These are phyloP conservation scores for Trichosporon ovoides DNA, from an alignment of 1,284 basidiomycete genomes.

Conservation along the genomic window DNA sequence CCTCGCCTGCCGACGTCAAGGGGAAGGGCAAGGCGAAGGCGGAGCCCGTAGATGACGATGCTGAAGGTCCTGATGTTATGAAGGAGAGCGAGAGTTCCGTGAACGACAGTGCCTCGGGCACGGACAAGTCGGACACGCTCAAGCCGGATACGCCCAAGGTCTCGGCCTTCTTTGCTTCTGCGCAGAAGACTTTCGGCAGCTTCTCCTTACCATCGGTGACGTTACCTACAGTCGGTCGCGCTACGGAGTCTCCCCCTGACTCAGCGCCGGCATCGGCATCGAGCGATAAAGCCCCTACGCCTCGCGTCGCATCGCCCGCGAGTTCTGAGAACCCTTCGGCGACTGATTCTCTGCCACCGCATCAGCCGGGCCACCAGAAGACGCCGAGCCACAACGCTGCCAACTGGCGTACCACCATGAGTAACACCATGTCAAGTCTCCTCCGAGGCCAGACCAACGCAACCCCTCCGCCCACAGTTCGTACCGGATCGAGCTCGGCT, in stretches of 20 bases:
- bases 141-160: background rate
- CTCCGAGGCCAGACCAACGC: slow-evolving; percentile 2
- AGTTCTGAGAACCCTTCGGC: background rate
- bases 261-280: background rate
- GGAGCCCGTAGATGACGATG: background rate
- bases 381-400: slow-evolving; percentile 2
- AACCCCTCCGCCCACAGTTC: slow-evolving; percentile 12
- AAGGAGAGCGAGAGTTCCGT: background rate
- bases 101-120: background rate
- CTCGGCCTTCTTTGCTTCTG: slow-evolving; percentile 2
- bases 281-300: background rate
- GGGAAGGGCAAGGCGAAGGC: background rate
- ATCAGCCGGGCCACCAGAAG: background rate
- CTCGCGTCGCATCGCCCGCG: background rate
- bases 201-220: slow-evolving; percentile 5
- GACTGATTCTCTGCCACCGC: background rate
- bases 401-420: slow-evolving; percentile 35
- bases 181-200: background rate
- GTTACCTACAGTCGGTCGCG: background rate
- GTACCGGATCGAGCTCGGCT: slow-evolving; percentile 12
- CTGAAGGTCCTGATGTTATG: background rate
- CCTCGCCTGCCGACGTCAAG: background rate
- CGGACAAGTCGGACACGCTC: background rate
- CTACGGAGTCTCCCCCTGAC: background rate
- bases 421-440: slow-evolving; percentile 23